Percentiles rank a stretch among this genome's conserved stretches.
Conservation (phyloP, 1,284 basidiomycete genomes). For the Apiotrichum brassicae region DNA sequence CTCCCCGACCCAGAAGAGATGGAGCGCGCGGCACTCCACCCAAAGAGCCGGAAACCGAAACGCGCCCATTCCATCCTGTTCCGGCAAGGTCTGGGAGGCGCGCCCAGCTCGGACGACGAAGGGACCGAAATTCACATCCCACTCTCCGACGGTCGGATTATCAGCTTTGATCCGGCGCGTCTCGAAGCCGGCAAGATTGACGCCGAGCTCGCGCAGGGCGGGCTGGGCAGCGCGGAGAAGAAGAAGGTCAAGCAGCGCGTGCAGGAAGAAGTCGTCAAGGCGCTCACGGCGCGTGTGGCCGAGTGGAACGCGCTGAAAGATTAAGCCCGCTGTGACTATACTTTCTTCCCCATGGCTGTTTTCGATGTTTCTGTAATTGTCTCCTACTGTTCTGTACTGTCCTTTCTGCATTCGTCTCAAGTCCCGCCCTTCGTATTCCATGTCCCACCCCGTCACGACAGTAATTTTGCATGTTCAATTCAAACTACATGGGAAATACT, state of each 20-base stretch:
- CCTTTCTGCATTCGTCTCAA: too few relatives aligned
- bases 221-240: constrained; percentile 27
- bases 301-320: constrained; percentile 21
- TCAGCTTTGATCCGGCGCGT: constrained; percentile 34
- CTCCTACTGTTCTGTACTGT: neutral
- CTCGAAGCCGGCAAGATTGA: constrained; percentile 30
- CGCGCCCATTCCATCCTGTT: constrained; percentile 27
- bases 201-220: constrained; percentile 30
- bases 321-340: too few relatives aligned
- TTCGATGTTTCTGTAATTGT: neutral
- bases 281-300: constrained; percentile 30
- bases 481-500: neutral
- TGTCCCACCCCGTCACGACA: neutral
- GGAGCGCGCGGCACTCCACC: constrained; percentile 19
- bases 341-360: neutral
- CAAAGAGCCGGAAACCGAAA: constrained; percentile 1
- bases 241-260: constrained; percentile 6
- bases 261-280: constrained; percentile 25
- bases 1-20: constrained; percentile 40
- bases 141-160: constrained; percentile 29
- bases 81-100: constrained; percentile 20
- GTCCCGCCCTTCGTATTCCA: neutral
- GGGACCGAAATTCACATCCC: constrained; percentile 16
- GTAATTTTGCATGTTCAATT: constrained; percentile 7
- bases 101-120: neutral